Conservation (phyloP, 2,329 filamentous ascomycete genomes). For the Tothia fuscella region DNA sequence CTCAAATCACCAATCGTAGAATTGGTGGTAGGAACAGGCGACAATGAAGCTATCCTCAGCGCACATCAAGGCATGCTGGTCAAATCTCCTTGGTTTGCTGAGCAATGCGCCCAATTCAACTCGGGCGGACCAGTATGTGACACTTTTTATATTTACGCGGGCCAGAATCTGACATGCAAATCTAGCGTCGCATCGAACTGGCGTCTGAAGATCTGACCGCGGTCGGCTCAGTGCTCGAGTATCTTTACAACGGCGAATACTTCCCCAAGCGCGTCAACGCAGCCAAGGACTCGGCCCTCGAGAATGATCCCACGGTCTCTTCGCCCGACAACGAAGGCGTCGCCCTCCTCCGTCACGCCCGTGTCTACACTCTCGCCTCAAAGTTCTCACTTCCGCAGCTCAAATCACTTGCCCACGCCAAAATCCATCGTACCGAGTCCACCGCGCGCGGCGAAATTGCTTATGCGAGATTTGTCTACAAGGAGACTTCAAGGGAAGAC, state of each 20-base stretch:
- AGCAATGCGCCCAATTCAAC: conserved; percentile 49
- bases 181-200: conserved; percentile 59
- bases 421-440: conserved; percentile 84
- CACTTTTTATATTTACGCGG: not conserved
- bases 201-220: conserved; percentile 56
- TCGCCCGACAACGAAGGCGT: conserved; percentile 64
- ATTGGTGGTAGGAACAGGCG: conserved; percentile 37
- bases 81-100: conserved; percentile 63
- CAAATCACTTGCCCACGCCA: conserved; percentile 67
- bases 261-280: conserved; percentile 54
- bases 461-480: conserved; percentile 85
- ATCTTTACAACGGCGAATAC: conserved; percentile 76
- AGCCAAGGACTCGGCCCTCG: conserved; percentile 53
- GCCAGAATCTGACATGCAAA: not conserved
- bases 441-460: conserved; percentile 83
- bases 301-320: conserved; percentile 54
- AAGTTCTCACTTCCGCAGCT: conserved; percentile 56
- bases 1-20: conserved; percentile 37
- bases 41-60: conserved; percentile 50
- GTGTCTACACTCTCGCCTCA: conserved; percentile 78
- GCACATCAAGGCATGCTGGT: conserved; percentile 69
- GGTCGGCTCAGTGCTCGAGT: conserved; percentile 70
- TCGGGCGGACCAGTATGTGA: conserved; percentile 48
- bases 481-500: conserved; percentile 58
- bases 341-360: conserved; percentile 78